These are phyloP conservation scores for Trametes pubescens DNA, from an alignment of 1,284 basidiomycete species.

Conservation along the genomic window DNA sequence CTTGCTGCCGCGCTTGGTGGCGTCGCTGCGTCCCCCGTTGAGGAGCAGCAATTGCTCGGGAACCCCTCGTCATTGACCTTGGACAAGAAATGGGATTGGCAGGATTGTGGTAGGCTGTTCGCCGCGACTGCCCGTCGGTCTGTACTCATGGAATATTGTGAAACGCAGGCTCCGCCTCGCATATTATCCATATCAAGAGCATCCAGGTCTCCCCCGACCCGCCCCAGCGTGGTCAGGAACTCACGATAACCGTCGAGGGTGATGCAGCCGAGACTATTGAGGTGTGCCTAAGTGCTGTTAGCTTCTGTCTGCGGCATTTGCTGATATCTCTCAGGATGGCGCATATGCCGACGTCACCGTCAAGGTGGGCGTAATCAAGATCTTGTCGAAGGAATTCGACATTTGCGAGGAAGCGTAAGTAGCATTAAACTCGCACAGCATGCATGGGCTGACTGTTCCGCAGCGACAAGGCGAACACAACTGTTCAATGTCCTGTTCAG, in stretches of 20 bases:
- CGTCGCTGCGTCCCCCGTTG: conserved; percentile 43
- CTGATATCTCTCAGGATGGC: conserved; percentile 71
- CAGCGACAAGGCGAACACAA: conserved; percentile 73
- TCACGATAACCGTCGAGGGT: conserved; percentile 83
- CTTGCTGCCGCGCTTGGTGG: conserved; percentile 47
- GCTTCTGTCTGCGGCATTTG: not conserved
- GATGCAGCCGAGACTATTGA: conserved; percentile 66
- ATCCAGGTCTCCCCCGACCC: conserved; percentile 83
- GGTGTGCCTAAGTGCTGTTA: conserved; percentile 49
- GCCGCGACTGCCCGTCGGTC: not conserved
- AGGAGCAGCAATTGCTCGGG: conserved; percentile 51
- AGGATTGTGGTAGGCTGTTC: conserved; percentile 62
- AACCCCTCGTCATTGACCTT: conserved; percentile 37
- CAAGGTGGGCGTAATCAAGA: conserved; percentile 88
- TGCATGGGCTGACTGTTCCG: conserved; percentile 7
- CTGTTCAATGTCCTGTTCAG: conserved; percentile 82
- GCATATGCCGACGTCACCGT: conserved; percentile 88
- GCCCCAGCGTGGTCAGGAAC: conserved; percentile 80
- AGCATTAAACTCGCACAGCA: not conserved
- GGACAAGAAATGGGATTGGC: conserved; percentile 60
- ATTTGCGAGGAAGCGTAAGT: conserved; percentile 93
- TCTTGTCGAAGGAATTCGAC: conserved; percentile 84
- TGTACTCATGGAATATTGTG: not conserved
- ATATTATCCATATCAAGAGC: conserved; percentile 67
- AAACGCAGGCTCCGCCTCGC: conserved; percentile 52